phyloP scores from a whole-genome alignment of 257 asterid species.

The Linderniella brevidens region DNA sequence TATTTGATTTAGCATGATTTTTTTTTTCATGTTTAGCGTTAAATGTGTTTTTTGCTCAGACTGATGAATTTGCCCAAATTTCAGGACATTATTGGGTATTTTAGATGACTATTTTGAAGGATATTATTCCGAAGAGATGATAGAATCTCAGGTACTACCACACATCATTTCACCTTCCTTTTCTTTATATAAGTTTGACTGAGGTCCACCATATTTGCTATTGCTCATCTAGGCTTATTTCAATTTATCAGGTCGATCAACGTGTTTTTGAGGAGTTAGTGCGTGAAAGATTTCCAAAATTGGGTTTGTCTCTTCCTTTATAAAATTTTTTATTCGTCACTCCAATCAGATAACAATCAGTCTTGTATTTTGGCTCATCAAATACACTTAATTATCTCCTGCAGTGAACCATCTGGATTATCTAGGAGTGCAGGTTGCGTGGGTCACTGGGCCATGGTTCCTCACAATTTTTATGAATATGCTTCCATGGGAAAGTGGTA shows the following conservation, averaged over 20 bases:
- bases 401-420: conserved; percentile 98
- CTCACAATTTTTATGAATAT: conserved; percentile 90
- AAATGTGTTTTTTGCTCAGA: no score
- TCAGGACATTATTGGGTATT: conserved; percentile 87
- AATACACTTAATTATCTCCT: conserved; percentile 2
- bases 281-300: conserved; percentile 79
- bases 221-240: conserved; percentile 5
- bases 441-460: conserved; percentile 99
- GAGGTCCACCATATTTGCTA: conserved; percentile 8
- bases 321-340: conserved; percentile 1
- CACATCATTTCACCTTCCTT: no score
- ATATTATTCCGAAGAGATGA: conserved; percentile 92
- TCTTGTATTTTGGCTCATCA: no score
- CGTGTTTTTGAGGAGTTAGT: conserved; percentile 97
- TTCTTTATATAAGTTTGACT: no score
- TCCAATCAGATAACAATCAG: no score
- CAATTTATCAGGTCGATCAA: conserved; percentile 77
- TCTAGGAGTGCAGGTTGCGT: conserved; percentile 94
- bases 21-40: no score
- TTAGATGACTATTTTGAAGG: conserved; percentile 93
- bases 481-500: conserved; percentile 99
- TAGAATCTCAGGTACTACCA: conserved; percentile 71
- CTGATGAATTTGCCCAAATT: conserved; percentile 10
- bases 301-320: conserved; percentile 34
- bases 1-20: no score